Evolutionary conservation across 768 basidiomycete species (phyloP).

Genomic region (Pleurotus giganteus): DNA sequence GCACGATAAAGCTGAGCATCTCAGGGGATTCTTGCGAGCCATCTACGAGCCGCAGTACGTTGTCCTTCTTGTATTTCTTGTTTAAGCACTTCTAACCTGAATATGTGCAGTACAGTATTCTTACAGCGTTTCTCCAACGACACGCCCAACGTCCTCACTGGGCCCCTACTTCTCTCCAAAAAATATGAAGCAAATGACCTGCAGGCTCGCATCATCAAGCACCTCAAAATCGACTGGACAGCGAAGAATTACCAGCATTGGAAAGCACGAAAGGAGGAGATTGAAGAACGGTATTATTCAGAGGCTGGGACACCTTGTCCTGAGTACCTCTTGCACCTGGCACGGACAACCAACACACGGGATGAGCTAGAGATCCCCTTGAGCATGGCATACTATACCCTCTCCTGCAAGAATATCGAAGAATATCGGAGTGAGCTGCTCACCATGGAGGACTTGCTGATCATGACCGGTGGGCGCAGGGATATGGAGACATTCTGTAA

Average conservation of each 20-base stretch:
- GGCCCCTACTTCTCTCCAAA: background rate
- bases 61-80: background rate
- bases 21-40: slow-evolving; percentile 9
- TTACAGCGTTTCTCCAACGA: background rate
- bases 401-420: background rate
- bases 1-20: slow-evolving; percentile 10
- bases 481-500: background rate
- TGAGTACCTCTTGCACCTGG: background rate
- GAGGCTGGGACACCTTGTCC: background rate
- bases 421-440: background rate
- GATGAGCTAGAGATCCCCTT: background rate
- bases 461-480: background rate
- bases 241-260: background rate
- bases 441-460: background rate
- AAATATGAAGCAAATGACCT: background rate
- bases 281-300: background rate
- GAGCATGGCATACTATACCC: background rate
- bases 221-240: background rate
- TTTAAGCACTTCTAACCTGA: background rate
- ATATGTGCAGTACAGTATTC: background rate
- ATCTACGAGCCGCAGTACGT: slow-evolving; percentile 10
- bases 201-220: background rate
- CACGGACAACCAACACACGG: background rate
- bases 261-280: background rate
- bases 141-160: background rate